Base-by-base conservation (phyloP, 257 asterid species). In the Sherardia arvensis region DNA sequence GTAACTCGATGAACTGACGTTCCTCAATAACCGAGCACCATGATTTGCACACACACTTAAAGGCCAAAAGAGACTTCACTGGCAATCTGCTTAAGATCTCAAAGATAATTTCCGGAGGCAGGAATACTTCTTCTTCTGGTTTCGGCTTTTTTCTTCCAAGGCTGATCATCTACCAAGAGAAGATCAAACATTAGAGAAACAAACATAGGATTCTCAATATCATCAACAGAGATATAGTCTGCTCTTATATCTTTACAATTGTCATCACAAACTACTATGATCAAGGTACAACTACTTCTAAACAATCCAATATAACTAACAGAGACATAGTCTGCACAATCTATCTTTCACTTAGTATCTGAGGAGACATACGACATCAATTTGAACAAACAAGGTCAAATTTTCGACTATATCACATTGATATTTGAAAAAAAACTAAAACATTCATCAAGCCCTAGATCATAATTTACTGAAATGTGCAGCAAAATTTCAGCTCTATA, bases 11-110 rank as follows among this genome's bases (percentile, higher is more conserved):
- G 47, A 81, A 69, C 32, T 34, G 22, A 60, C 53, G 70, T 12
- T 74, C 71, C 32, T 70, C 36, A 55, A 67, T 65, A n/a, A 10
- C 26, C 8, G 22, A 34, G 20, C 60, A 30, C 76, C 79, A 74
- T 26, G 2, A 48, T 65, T 56, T 74, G 62, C 67, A 45, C 25
- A 70, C 73, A 6, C 43, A 61, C 29, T 74, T 53, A 8, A 34
- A 32, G n/a, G 49, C 58, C 59, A 22, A 15, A 8, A 62, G 40
- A 26, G 60, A 40, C 49, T 54, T 48, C 58, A 45, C 69, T 23
- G 80, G 70, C 68, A 75, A 48, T 48, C 67, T 23, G 53, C 63
- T 28, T 60, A 75, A 21, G 64, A 75, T 67, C 49, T 71, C 76
- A 30, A 45, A 7, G 14, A 71, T 27, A 2, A 66, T 8, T 32